Evolutionary conservation across 257 asterid genomes (phyloP).

Genomic region (Perilla frutescens): DNA sequence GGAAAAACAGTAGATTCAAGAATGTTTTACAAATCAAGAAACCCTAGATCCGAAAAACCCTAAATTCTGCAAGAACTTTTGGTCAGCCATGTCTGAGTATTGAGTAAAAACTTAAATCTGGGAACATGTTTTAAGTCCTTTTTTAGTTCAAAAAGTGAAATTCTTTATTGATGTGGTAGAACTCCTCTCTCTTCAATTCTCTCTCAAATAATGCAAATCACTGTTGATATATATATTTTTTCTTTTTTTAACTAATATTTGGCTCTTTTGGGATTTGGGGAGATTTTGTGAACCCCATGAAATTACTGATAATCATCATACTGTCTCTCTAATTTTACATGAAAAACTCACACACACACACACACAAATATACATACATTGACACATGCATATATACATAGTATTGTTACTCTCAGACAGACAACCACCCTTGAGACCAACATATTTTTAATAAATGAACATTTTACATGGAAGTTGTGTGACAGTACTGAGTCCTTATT

Average conservation of each 20-base stretch:
- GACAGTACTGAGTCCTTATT: constrained; percentile 32
- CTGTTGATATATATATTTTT: constrained; percentile 36
- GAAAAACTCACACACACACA: constrained; percentile 5
- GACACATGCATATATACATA: neutral
- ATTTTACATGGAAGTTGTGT: constrained; percentile 1
- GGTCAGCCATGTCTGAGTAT: constrained; percentile 17
- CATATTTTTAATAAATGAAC: neutral
- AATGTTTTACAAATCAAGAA: constrained; percentile 22
- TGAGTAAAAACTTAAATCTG: constrained; percentile 12
- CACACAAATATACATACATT: neutral
- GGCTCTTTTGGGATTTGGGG: constrained; percentile 44
- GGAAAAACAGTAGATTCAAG: constrained; percentile 1
- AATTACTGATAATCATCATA: constrained; percentile 34
- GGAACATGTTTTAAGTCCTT: constrained; percentile 2
- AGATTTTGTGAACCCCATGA: constrained; percentile 51
- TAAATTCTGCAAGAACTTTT: constrained; percentile 33
- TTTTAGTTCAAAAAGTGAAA: neutral
- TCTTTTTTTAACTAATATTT: constrained; percentile 25
- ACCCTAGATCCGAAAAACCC: constrained; percentile 59
- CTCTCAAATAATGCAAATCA: constrained; percentile 53
- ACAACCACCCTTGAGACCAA: constrained; percentile 13
- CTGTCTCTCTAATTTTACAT: constrained; percentile 24
- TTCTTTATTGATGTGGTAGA: constrained; percentile 2
- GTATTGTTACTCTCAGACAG: neutral
- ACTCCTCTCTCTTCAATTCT: constrained; percentile 29